A percentile compares a stretch with the other conserved stretches of the same genome.
These are phyloP conservation scores for Lentinula novae-zelandiae DNA, from an alignment of 1,284 basidiomycete species.

Conservation along the genomic window DNA sequence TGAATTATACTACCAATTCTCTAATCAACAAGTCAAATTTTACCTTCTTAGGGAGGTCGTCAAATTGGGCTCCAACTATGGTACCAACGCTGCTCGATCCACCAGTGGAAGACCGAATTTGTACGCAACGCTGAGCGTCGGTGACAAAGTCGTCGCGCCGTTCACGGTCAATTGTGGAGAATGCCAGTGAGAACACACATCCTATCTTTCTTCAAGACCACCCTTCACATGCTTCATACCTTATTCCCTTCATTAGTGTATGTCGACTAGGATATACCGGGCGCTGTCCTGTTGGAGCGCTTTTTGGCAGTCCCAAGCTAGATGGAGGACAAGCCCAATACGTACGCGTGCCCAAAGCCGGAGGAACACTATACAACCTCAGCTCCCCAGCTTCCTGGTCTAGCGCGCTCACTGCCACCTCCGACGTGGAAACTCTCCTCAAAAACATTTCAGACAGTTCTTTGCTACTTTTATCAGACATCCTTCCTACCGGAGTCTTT, in stretches of 20 bases:
- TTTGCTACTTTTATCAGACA: slow-evolving; percentile 75
- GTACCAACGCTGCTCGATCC: slow-evolving; percentile 25
- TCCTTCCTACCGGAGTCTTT: slow-evolving; percentile 76
- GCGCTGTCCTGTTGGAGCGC: slow-evolving; percentile 62
- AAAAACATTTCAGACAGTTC: slow-evolving; percentile 50
- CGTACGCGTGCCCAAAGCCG: slow-evolving; percentile 75
- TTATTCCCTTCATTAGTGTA: slow-evolving; percentile 40
- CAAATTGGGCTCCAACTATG: slow-evolving; percentile 65
- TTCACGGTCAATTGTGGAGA: slow-evolving; percentile 84
- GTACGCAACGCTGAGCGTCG: slow-evolving; percentile 67
- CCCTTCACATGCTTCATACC: background rate
- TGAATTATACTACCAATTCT: background rate
- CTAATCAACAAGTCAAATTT: background rate
- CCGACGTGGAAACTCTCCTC: slow-evolving; percentile 32
- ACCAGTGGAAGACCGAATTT: slow-evolving; percentile 47
- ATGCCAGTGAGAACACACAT: slow-evolving; percentile 55
- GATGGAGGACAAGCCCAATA: slow-evolving; percentile 89
- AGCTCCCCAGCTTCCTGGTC: slow-evolving; percentile 40
- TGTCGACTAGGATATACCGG: slow-evolving; percentile 77
- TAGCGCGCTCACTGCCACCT: slow-evolving; percentile 27
- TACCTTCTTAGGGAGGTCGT: slow-evolving; percentile 46
- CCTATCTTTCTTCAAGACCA: background rate
- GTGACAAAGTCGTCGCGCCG: slow-evolving; percentile 84
- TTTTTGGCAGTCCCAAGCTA: slow-evolving; percentile 72
- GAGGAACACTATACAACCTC: slow-evolving; percentile 74